These are phyloP conservation scores for Nakazawaea ernobii DNA, from an alignment of 805 yeast genomes.

Conservation along the genomic window DNA sequence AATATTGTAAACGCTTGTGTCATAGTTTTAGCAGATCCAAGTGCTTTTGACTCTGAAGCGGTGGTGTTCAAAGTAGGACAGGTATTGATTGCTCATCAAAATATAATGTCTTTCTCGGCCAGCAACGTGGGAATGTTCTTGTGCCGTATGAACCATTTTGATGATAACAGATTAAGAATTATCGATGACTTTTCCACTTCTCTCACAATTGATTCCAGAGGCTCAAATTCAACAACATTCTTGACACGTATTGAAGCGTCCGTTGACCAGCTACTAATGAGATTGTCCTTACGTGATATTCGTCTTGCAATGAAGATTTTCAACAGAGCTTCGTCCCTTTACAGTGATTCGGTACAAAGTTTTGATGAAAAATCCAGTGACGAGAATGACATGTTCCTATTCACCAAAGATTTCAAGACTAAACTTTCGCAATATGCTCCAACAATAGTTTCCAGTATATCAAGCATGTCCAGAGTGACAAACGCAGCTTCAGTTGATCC, in stretches of 20 bases:
- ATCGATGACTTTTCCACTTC: conserved; percentile 87
- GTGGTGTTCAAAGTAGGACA: conserved; percentile 86
- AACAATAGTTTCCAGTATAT: conserved; percentile 48
- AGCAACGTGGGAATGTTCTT: conserved; percentile 84
- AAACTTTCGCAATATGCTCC: conserved; percentile 65
- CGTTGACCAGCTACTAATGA: conserved; percentile 72
- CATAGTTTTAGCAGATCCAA: conserved; percentile 75
- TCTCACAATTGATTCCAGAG: conserved; percentile 64
- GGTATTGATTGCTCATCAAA: conserved; percentile 61
- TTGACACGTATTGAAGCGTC: conserved; percentile 63
- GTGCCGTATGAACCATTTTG: conserved; percentile 63
- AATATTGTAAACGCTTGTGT: conserved; percentile 75
- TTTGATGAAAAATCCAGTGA: conserved; percentile 10
- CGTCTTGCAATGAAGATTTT: conserved; percentile 70
- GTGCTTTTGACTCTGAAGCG: conserved; percentile 68
- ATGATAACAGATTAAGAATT: conserved; percentile 60
- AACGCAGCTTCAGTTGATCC: conserved; percentile 18
- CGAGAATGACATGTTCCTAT: conserved; percentile 21
- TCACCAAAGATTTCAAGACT: conserved; percentile 60
- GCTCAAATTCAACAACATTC: conserved; percentile 51
- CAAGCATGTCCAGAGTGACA: conserved; percentile 24
- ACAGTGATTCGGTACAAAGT: conserved; percentile 17
- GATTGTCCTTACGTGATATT: conserved; percentile 85
- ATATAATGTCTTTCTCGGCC: conserved; percentile 59
- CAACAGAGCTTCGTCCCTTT: conserved; percentile 60